Conservation (phyloP, 805 yeast genomes). For the Candida mattraensis region DNA sequence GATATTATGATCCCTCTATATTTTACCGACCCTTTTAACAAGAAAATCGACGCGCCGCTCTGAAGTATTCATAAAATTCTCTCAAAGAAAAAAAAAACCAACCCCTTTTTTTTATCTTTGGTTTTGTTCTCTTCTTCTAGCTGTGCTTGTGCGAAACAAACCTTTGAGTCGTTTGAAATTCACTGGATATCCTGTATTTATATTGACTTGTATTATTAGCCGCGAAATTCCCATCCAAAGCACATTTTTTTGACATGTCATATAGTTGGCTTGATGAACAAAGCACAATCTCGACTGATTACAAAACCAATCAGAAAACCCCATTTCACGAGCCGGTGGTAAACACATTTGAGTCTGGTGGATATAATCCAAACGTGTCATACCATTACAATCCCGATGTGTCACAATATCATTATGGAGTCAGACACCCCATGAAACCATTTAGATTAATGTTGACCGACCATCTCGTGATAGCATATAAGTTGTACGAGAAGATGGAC, state of each 20-base stretch:
- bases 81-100: constrained; percentile 4
- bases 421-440: constrained; percentile 98
- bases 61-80: too few relatives aligned
- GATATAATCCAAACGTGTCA: constrained; percentile 63
- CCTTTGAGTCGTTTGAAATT: too few relatives aligned
- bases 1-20: too few relatives aligned
- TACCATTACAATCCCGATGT: constrained; percentile 87
- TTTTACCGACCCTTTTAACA: too few relatives aligned
- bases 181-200: neutral
- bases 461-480: constrained; percentile 82
- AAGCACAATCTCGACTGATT: constrained; percentile 26
- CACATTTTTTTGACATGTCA: constrained; percentile 13
- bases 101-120: constrained; percentile 1
- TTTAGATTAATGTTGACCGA: constrained; percentile 91
- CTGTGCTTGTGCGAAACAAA: too few relatives aligned
- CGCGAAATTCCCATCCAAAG: neutral
- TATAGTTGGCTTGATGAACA: constrained; percentile 30
- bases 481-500: constrained; percentile 87
- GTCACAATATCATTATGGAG: constrained; percentile 84
- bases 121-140: constrained; percentile 3
- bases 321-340: constrained; percentile 49
- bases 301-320: constrained; percentile 30
- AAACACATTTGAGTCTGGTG: constrained; percentile 36
- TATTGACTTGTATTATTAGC: neutral
- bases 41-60: too few relatives aligned